Percentiles rank a stretch among this genome's conserved stretches.
Conservation (phyloP, 2,329 filamentous ascomycete species). For the Polytolypa hystricis region DNA sequence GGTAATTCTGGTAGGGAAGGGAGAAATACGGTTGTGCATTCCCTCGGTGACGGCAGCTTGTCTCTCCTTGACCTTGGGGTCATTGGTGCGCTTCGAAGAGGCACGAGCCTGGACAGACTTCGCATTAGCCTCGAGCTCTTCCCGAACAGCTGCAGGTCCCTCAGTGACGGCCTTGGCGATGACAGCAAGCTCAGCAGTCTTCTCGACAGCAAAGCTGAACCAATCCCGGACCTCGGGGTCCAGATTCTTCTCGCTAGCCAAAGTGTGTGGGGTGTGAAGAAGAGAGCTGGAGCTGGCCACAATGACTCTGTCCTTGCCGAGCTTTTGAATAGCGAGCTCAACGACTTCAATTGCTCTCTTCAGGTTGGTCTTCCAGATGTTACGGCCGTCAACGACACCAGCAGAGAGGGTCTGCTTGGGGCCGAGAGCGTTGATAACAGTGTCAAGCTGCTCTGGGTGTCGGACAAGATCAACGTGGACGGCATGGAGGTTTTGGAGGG, state of each 20-base stretch:
- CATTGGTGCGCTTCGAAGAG: slow-evolving; percentile 89
- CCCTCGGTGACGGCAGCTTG: slow-evolving; percentile 74
- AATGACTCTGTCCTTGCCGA: slow-evolving; percentile 95
- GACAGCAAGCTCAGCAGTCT: slow-evolving; percentile 77
- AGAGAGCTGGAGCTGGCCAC: slow-evolving; percentile 95
- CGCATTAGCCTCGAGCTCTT: slow-evolving; percentile 91
- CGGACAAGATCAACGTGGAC: slow-evolving; percentile 95
- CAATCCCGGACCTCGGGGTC: slow-evolving; percentile 87
- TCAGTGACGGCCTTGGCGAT: slow-evolving; percentile 97
- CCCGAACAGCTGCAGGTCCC: slow-evolving; percentile 73
- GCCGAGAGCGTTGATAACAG: slow-evolving; percentile 71
- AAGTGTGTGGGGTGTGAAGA: slow-evolving; percentile 95
- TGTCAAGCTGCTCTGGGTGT: slow-evolving; percentile 92
- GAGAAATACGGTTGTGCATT: slow-evolving; percentile 86
- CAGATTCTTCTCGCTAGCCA: slow-evolving; percentile 97
- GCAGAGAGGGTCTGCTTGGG: slow-evolving; percentile 82
- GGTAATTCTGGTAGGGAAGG: slow-evolving; percentile 73
- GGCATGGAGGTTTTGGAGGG: slow-evolving; percentile 61
- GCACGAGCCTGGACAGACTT: slow-evolving; percentile 86
- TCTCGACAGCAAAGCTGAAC: slow-evolving; percentile 98
- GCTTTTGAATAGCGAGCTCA: slow-evolving; percentile 83
- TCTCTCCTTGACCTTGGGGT: slow-evolving; percentile 93
- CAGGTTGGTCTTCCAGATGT: slow-evolving; percentile 99
- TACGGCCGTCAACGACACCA: slow-evolving; percentile 95
- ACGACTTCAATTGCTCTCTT: slow-evolving; percentile 85